Base-by-base conservation (phyloP, 805 yeast genomes). In the Kodamaea sagamina region DNA sequence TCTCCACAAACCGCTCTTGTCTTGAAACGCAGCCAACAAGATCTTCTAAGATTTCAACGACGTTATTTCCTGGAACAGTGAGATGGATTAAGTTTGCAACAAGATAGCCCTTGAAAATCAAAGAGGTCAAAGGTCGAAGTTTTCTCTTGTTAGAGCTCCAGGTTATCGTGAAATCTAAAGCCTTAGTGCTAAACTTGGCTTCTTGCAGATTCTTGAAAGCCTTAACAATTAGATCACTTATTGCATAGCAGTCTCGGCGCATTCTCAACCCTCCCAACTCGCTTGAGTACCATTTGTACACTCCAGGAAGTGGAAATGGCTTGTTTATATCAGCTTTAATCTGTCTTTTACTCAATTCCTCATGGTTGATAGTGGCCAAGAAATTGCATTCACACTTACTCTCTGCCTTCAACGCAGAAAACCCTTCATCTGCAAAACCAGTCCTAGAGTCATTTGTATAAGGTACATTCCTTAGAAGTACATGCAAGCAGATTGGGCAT, bases 11-110 rank as follows among this genome's bases (percentile, higher is more conserved):
- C 32, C 51, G 32, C 28, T 50, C 60, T 41, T 59, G 64, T 18
- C 59, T 31, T 10, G 49, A 7, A 10, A 58, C 55, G 41, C 53
- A 52, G 2, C 58, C 58, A 10, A 59, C 65, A 28, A 61, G 49
- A 32, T 61, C 63, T 32, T 51, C 62, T 6, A 41, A 36, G 7
- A 53, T 26, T n/a, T 42, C 38, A 6, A 50, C 34, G 3, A 19
- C 19, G 6, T 29, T 28, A 12, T 26, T n/a, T 16, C 13, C 22
- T 16, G n/a, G 31, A 4, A 41, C 44, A 6, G 53, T 47, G 2
- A 24, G 6, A 29, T 47, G 46, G 3, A 53, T 38, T 38, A 49
- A 35, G 42, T 52, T 53, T 45, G 47, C 44, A n/a, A 43, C 35
- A 2, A 29, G 27, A 29, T 50, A 53, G 6, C 32, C 40, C 7